Evolutionary conservation across 352 stramenopile species (phyloP), one percentile per base, ranked within the genome.

Genomic region (Globisporangium paddicum): DNA sequence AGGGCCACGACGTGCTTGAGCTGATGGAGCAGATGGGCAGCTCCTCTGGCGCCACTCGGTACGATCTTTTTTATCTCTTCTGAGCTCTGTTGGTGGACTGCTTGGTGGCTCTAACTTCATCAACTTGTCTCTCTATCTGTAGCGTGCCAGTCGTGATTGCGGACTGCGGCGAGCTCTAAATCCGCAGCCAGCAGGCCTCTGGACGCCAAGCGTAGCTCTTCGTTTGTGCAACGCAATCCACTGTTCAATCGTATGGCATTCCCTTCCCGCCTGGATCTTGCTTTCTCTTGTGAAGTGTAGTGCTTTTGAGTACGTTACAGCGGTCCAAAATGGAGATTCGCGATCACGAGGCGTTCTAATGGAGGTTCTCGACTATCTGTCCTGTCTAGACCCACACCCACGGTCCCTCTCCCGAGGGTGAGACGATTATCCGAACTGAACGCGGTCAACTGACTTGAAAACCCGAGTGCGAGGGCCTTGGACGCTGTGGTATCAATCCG

Each of bases 1-100:
- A 99, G 55, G 97, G 96, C 35, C 77, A 98, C 57, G 96, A 99
- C 57, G 87, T 99, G 67, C 90, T 99, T 6, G 87, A 98, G 65
- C 81, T 74, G 55, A 98, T 99, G 69, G 98, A 99, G 75, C 66
- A 59, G 26, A 69, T 98, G 58, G 97, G 97, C 61, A 96, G 74
- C 58, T 77, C 88, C 55, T 97, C 76, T 60, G 97, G 97, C 26
- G 90, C 95, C 38, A 95, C 80, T 18, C 65, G 75, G 68, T 81
- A 72, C 40, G 87, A 16, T 13, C 35, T 8, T 50, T 21, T 49
- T 4, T 30, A 41, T 38, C n/a, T 38, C 18, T 47, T 11, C 25
- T 62, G 19, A 48, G 7, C 26, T 28, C 37, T 40, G 8, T 44
- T 6, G 14, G 9, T 58, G n/a, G 2, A 53, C 1, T 53, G 25